These are phyloP conservation scores for Tilletia setariae DNA, from an alignment of 1,284 basidiomycete genomes.

Conservation along the genomic window DNA sequence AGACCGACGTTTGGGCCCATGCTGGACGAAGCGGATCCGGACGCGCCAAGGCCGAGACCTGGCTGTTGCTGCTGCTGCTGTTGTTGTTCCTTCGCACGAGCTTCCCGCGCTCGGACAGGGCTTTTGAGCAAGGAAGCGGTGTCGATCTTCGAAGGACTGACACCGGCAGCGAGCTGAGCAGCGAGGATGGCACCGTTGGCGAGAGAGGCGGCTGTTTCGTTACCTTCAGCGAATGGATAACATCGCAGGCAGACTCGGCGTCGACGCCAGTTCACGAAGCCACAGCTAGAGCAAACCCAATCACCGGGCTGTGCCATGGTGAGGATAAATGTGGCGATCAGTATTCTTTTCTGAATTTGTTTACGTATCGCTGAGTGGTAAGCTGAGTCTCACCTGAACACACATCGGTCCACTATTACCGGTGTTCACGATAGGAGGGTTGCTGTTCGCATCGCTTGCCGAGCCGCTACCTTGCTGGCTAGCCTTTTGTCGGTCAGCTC, in stretches of 20 bases:
- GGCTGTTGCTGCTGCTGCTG: background rate
- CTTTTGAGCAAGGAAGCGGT: constrained; percentile 12
- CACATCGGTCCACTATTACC: constrained; percentile 79
- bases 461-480: too few relatives aligned
- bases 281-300: constrained; percentile 76
- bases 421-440: constrained; percentile 67
- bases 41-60: too few relatives aligned
- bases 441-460: constrained; percentile 21
- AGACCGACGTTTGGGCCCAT: background rate
- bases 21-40: too few relatives aligned
- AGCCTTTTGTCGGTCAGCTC: background rate
- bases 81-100: background rate
- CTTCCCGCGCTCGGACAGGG: background rate
- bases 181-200: constrained; percentile 21
- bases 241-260: constrained; percentile 84
- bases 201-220: constrained; percentile 28
- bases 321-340: constrained; percentile 57
- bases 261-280: constrained; percentile 67
- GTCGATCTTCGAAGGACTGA: constrained; percentile 16
- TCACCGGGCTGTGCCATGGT: constrained; percentile 73
- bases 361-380: background rate
- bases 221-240: constrained; percentile 61
- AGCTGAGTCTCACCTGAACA: constrained; percentile 50
- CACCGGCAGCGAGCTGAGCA: constrained; percentile 23
- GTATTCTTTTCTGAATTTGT: background rate